Evolutionary conservation across 1,284 basidiomycete species (phyloP).

Genomic region (Earliella scabrosa): DNA sequence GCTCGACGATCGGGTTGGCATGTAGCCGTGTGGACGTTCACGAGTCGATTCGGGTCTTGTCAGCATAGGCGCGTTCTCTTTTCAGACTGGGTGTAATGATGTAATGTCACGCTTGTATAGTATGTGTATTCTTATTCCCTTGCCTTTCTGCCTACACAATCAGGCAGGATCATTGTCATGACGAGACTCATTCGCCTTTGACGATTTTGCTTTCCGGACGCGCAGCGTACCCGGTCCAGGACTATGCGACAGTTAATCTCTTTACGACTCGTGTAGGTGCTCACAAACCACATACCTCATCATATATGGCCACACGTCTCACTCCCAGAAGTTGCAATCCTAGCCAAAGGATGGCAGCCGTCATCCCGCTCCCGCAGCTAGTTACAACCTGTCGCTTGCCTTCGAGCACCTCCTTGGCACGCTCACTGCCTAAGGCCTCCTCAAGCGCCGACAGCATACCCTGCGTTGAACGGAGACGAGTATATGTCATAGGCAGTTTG

Average conservation of each 20-base stretch:
- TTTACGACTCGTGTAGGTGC: slow-evolving; percentile 13
- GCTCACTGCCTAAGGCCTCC: slow-evolving; percentile 59
- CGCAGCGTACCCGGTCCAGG: slow-evolving; percentile 83
- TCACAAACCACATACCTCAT: slow-evolving; percentile 71
- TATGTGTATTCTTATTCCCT: too few relatives aligned
- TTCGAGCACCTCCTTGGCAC: slow-evolving; percentile 56
- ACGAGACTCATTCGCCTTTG: slow-evolving; percentile 21
- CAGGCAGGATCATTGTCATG: too few relatives aligned
- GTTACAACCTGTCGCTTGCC: slow-evolving; percentile 68
- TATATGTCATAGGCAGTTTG: slow-evolving; percentile 50
- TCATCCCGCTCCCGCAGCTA: slow-evolving; percentile 96
- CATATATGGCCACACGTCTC: slow-evolving; percentile 71
- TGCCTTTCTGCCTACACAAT: too few relatives aligned
- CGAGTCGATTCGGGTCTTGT: too few relatives aligned
- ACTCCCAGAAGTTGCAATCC: slow-evolving; percentile 75
- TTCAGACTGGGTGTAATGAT: too few relatives aligned
- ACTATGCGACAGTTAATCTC: slow-evolving; percentile 46
- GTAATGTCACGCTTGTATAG: background rate
- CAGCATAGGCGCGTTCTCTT: too few relatives aligned
- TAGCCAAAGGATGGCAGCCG: slow-evolving; percentile 91
- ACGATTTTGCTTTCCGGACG: slow-evolving; percentile 40
- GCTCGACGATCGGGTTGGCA: slow-evolving; percentile 35
- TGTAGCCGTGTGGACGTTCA: background rate
- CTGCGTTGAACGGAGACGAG: slow-evolving; percentile 59
- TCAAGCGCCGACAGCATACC: slow-evolving; percentile 67